Conservation (phyloP, 768 basidiomycete species). For the Pleurotus citrinopileatus region DNA sequence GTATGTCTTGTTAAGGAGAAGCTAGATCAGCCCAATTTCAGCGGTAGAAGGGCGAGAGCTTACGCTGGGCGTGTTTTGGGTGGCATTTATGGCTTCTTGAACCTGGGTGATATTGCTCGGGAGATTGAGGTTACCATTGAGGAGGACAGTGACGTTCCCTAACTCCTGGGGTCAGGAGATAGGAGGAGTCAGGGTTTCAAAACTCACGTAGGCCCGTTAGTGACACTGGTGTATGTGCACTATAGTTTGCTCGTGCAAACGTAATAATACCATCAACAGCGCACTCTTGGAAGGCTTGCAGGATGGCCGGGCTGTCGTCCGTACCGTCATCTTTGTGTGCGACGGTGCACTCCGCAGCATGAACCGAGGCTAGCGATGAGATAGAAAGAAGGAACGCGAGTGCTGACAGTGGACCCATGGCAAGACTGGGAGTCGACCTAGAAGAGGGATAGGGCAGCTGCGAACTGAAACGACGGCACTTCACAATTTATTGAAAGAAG, state of each 20-base stretch:
- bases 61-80: constrained; percentile 34
- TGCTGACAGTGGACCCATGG: constrained; percentile 2
- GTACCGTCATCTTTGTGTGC: constrained; percentile 22
- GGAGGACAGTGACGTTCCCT: constrained; percentile 38
- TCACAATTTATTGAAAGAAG: constrained; percentile 8
- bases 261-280: constrained; percentile 29
- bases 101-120: constrained; percentile 40
- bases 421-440: background rate
- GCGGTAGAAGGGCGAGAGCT: constrained; percentile 12
- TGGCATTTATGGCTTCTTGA: constrained; percentile 35
- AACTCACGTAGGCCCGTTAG: constrained; percentile 28
- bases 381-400: background rate
- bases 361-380: background rate
- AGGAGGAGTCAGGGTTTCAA: background rate
- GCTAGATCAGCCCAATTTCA: background rate
- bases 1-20: constrained; percentile 27
- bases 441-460: background rate
- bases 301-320: constrained; percentile 33
- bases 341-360: constrained; percentile 23
- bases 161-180: background rate
- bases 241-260: constrained; percentile 33
- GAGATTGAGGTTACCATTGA: constrained; percentile 42
- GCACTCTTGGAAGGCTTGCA: constrained; percentile 33
- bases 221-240: constrained; percentile 32
- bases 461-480: background rate